phyloP scores from a whole-genome alignment of 2,329 filamentous ascomycete species.

The Penicillium brevicompactum region DNA sequence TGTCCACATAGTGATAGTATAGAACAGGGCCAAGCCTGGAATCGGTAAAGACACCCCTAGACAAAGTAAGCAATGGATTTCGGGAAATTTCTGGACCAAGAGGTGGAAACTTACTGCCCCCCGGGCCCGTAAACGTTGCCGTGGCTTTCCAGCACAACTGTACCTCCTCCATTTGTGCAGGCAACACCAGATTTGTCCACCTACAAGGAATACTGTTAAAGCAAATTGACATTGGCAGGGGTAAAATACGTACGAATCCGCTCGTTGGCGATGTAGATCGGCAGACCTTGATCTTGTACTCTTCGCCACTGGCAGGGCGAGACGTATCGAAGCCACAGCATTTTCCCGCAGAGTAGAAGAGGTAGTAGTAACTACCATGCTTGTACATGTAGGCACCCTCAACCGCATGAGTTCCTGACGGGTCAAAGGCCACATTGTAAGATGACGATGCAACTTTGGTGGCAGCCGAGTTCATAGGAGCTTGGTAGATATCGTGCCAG shows the following conservation, averaged over 20 bases:
- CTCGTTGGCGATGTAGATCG: slow-evolving; percentile 56
- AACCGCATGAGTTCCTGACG: slow-evolving; percentile 53
- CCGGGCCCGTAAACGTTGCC: slow-evolving; percentile 66
- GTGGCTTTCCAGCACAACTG: slow-evolving; percentile 62
- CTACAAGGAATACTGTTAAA: slow-evolving; percentile 16
- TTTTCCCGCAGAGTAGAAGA: slow-evolving; percentile 63
- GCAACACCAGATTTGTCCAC: slow-evolving; percentile 56
- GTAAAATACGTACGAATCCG: slow-evolving; percentile 52
- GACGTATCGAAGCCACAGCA: slow-evolving; percentile 62
- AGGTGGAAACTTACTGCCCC: slow-evolving; percentile 65
- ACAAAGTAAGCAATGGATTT: slow-evolving; percentile 1
- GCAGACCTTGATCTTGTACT: slow-evolving; percentile 69
- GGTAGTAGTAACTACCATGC: slow-evolving; percentile 61
- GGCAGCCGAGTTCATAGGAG: slow-evolving; percentile 48
- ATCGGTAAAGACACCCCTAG: slow-evolving; percentile 35
- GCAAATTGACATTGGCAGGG: too few species aligned
- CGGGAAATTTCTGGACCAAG: too few species aligned
- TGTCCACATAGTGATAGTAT: slow-evolving; percentile 66
- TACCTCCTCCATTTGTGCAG: slow-evolving; percentile 62
- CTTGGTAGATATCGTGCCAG: slow-evolving; percentile 67
- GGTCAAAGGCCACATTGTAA: slow-evolving; percentile 58
- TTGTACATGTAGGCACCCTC: slow-evolving; percentile 62
- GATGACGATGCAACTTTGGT: slow-evolving; percentile 35
- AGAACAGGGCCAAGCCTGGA: slow-evolving; percentile 54
- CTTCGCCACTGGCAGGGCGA: slow-evolving; percentile 56